A percentile compares a stretch with the other conserved stretches of the same genome.
phyloP scores from a whole-genome alignment of 495 filamentous ascomycete species.

The Lasiosphaeria hispida region DNA sequence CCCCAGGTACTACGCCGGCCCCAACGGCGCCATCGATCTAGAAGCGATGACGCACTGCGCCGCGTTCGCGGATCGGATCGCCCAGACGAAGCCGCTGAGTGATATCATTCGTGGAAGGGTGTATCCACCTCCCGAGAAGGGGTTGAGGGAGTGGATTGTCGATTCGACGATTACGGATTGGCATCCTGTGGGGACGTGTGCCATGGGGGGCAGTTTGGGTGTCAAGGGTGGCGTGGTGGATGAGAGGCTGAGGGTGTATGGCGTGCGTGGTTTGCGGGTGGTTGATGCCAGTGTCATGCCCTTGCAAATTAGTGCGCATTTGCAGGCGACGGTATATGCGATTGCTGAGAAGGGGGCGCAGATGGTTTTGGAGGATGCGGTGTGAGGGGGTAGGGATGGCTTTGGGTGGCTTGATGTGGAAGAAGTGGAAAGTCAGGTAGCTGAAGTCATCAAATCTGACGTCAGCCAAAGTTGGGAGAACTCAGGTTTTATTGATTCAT shows the following conservation, averaged over 20 bases:
- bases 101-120: constrained; percentile 38
- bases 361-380: constrained; percentile 36
- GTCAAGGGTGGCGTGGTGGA: constrained; percentile 47
- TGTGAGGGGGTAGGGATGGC: no score
- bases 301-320: constrained; percentile 42
- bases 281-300: constrained; percentile 48
- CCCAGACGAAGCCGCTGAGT: constrained; percentile 37
- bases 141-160: constrained; percentile 35
- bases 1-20: constrained; percentile 41
- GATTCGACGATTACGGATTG: constrained; percentile 40
- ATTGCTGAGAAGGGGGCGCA: constrained; percentile 53
- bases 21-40: constrained; percentile 41
- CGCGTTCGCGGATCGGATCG: constrained; percentile 44
- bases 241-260: constrained; percentile 47
- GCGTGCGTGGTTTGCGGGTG: constrained; percentile 48
- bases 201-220: constrained; percentile 44
- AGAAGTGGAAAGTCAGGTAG: no score
- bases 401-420: no score
- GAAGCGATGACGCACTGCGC: constrained; percentile 40
- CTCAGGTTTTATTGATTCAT: no score
- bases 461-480: no score
- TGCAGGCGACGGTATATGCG: constrained; percentile 47
- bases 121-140: constrained; percentile 30
- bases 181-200: constrained; percentile 53
- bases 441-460: no score